Evolutionary conservation across 352 stramenopile species (phyloP), one percentile per base, ranked within the genome.

Genomic region (Phytophthora rubi): DNA sequence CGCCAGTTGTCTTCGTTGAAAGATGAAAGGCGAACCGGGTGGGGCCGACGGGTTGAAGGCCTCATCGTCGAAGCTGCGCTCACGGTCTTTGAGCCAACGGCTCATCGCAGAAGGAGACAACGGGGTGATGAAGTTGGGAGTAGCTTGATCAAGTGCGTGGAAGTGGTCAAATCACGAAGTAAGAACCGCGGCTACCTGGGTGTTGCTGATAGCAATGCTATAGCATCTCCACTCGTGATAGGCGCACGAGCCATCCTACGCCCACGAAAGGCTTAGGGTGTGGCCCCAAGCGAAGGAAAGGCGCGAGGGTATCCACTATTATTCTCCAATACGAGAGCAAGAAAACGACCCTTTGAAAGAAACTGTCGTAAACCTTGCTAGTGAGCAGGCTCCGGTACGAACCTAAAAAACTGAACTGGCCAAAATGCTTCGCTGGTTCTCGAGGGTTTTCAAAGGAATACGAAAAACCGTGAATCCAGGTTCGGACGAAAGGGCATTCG

Each of bases 401-500:
- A 26, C 23, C 5, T 58, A 6, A 47, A 60, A 39, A 61, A 53
- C 54, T 55, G 57, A 63, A 63, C 57, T 63, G 32, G 4, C 15
- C 44, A 55, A 63, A 55, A 7, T 6, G 28, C 21, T 66, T 59
- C 59, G 13, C 59, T 18, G 3, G 28, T 63, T 62, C 42, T 0
- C 23, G 16, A 48, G 42, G 42, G 33, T 54, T 54, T 45, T 35
- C 45, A 23, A 63, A 42, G 10, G 35, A 42, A 42, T 10, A 42
- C 15, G 35, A 42, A 42, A 16, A 42, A 42, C 35, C 10, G 35
- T 39, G 8, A 51, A 30, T 65, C 18, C 30, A 57, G 32, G 26
- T 57, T 65, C 47, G 47, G 13, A 51, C 47, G 9, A 56, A 65
- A 65, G 32, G 58, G 30, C 30, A 39, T 42, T 49, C n/a, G 58